phyloP scores from a whole-genome alignment of 495 filamentous ascomycete genomes.

The Darksidea phi region DNA sequence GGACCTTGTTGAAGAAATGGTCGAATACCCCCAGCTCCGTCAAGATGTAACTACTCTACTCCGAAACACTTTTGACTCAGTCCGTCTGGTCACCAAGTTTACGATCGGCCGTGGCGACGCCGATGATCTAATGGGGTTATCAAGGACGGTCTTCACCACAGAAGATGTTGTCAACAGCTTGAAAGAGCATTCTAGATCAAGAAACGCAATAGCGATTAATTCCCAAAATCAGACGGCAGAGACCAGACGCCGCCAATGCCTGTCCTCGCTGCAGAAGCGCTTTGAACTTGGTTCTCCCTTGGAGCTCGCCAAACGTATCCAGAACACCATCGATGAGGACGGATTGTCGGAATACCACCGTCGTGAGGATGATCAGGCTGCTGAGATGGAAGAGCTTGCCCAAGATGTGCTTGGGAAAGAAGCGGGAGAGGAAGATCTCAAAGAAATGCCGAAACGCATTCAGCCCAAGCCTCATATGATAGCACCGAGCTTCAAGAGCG shows the following conservation, averaged over 20 bases:
- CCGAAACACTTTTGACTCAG: conserved; percentile 76
- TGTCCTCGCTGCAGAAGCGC: conserved; percentile 57
- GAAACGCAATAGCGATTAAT: conserved; percentile 26
- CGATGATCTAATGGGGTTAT: conserved; percentile 84
- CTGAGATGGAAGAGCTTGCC: conserved; percentile 64
- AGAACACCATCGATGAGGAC: conserved; percentile 87
- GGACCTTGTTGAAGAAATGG: conserved; percentile 74
- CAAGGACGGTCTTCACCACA: conserved; percentile 76
- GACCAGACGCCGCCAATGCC: conserved; percentile 39
- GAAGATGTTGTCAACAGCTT: conserved; percentile 61
- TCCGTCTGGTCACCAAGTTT: conserved; percentile 90
- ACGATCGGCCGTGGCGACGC: conserved; percentile 86
- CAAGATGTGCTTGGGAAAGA: conserved; percentile 63
- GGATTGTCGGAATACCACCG: conserved; percentile 76
- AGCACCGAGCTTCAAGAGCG: conserved; percentile 19
- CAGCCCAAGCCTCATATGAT: conserved; percentile 29
- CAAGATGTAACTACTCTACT: conserved; percentile 67
- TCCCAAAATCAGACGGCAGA: conserved; percentile 12
- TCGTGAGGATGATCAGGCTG: conserved; percentile 68
- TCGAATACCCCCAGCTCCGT: conserved; percentile 60
- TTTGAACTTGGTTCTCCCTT: conserved; percentile 68
- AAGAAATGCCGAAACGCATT: conserved; percentile 31
- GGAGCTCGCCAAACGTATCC: conserved; percentile 67
- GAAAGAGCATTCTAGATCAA: conserved; percentile 30
- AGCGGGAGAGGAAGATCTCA: conserved; percentile 50